Evolutionary conservation across 148 eudicot species (phyloP).

Genomic region (Silene conica): DNA sequence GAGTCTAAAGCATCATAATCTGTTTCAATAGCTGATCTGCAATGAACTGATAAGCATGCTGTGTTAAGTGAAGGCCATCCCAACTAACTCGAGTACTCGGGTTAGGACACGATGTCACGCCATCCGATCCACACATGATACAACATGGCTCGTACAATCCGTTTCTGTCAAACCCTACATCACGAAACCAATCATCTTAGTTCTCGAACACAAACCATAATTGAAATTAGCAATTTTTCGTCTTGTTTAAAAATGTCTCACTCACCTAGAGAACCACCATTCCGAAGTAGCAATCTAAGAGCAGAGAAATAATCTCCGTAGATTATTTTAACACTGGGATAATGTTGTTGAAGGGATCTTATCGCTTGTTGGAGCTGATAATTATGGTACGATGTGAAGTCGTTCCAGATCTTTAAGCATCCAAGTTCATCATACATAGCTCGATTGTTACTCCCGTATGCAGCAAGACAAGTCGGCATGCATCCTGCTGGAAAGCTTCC

Average conservation of each 20-base stretch:
- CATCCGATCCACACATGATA: slow-evolving; percentile 3
- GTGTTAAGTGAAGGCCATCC: slow-evolving; percentile 20
- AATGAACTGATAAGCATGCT: slow-evolving; percentile 6
- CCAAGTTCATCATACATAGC: slow-evolving; percentile 19
- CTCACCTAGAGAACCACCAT: slow-evolving; percentile 29
- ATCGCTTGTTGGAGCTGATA: slow-evolving; percentile 15
- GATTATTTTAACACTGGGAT: slow-evolving; percentile 15
- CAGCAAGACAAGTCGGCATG: slow-evolving; percentile 13
- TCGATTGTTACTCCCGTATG: not conserved
- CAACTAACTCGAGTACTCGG: slow-evolving; percentile 15
- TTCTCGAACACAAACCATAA: not conserved
- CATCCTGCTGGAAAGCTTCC: slow-evolving; percentile 34
- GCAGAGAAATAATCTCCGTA: slow-evolving; percentile 30
- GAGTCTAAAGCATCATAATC: not conserved
- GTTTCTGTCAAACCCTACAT: slow-evolving; percentile 26
- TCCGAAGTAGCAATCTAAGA: slow-evolving; percentile 9
- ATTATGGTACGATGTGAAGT: slow-evolving; percentile 12
- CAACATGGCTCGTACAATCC: slow-evolving; percentile 16
- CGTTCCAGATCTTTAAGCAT: slow-evolving; percentile 23
- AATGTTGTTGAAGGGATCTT: slow-evolving; percentile 9
- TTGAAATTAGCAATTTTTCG: too few relatives aligned
- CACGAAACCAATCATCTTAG: slow-evolving; percentile 13
- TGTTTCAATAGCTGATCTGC: slow-evolving; percentile 1
- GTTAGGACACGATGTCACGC: not conserved
- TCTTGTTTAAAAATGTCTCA: not conserved